phyloP scores from a whole-genome alignment of 108 stramenopile genomes.

The Cylindrotheca fusiformis region DNA sequence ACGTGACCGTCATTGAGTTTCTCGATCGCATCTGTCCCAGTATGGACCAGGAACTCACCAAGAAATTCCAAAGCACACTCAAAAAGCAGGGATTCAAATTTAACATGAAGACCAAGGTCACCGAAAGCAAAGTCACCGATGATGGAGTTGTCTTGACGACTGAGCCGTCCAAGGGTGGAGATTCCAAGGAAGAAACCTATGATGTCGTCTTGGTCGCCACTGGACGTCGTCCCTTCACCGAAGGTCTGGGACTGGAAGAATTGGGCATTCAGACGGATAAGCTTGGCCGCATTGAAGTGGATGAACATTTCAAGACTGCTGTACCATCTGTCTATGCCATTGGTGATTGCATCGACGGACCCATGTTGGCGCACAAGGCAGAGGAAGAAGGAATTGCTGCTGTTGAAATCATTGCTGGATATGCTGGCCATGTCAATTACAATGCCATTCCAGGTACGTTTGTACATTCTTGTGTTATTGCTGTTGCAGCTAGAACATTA shows the following conservation, averaged over 20 bases:
- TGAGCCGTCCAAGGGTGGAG: slow-evolving; percentile 89
- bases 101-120: slow-evolving; percentile 95
- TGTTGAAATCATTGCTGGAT: slow-evolving; percentile 96
- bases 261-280: slow-evolving; percentile 95
- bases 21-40: slow-evolving; percentile 95
- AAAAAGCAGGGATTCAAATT: slow-evolving; percentile 99
- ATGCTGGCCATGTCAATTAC: slow-evolving; percentile 99
- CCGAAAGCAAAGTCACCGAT: slow-evolving; percentile 78
- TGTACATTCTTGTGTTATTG: too few relatives aligned
- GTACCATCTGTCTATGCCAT: slow-evolving; percentile 96
- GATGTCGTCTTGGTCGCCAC: slow-evolving; percentile 98
- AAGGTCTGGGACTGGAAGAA: slow-evolving; percentile 93
- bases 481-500: too few relatives aligned
- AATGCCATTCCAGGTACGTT: slow-evolving; percentile 93
- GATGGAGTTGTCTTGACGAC: slow-evolving; percentile 88
- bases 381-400: slow-evolving; percentile 99
- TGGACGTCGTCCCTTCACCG: slow-evolving; percentile 98
- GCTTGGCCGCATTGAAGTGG: slow-evolving; percentile 95
- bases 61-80: slow-evolving; percentile 92
- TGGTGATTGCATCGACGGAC: slow-evolving; percentile 98
- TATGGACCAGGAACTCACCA: slow-evolving; percentile 94
- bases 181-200: slow-evolving; percentile 66
- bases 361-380: slow-evolving; percentile 99
- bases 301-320: slow-evolving; percentile 93
- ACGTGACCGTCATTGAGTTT: slow-evolving; percentile 98